These are phyloP conservation scores for Pinguiococcus pyrenoidosus DNA, from an alignment of 108 stramenopile species.

Conservation along the genomic window DNA sequence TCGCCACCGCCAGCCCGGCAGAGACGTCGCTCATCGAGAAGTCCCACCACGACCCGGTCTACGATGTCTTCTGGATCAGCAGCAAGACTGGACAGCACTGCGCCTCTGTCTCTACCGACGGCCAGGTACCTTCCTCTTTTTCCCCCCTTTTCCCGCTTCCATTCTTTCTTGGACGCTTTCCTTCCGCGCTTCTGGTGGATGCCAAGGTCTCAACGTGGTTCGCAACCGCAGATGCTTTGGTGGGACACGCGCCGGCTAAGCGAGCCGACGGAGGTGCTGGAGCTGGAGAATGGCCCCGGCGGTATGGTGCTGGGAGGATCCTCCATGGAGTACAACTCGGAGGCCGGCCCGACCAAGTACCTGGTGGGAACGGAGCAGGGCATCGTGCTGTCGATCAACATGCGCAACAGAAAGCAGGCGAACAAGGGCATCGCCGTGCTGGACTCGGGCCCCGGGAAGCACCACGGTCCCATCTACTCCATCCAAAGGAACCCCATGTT, in stretches of 20 bases:
- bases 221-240: conserved; percentile 61
- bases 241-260: conserved; percentile 70
- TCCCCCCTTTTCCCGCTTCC: too few relatives aligned
- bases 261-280: conserved; percentile 53
- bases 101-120: conserved; percentile 65
- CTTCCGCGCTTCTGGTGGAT: too few relatives aligned
- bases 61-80: conserved; percentile 70
- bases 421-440: conserved; percentile 66
- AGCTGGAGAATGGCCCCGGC: conserved; percentile 38
- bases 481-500: conserved; percentile 67
- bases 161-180: too few relatives aligned
- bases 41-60: conserved; percentile 73
- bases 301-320: conserved; percentile 57
- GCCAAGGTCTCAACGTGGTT: too few relatives aligned
- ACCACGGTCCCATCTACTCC: conserved; percentile 67
- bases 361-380: conserved; percentile 76
- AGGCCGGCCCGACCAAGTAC: conserved; percentile 70
- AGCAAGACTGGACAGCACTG: conserved; percentile 69
- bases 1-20: conserved; percentile 43
- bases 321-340: conserved; percentile 65
- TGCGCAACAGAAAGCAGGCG: conserved; percentile 2
- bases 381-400: conserved; percentile 55
- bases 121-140: too few relatives aligned
- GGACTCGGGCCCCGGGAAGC: conserved; percentile 57
- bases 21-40: conserved; percentile 60